Evolutionary conservation across 495 filamentous ascomycete genomes (phyloP).

Genomic region (Neurospora africana): DNA sequence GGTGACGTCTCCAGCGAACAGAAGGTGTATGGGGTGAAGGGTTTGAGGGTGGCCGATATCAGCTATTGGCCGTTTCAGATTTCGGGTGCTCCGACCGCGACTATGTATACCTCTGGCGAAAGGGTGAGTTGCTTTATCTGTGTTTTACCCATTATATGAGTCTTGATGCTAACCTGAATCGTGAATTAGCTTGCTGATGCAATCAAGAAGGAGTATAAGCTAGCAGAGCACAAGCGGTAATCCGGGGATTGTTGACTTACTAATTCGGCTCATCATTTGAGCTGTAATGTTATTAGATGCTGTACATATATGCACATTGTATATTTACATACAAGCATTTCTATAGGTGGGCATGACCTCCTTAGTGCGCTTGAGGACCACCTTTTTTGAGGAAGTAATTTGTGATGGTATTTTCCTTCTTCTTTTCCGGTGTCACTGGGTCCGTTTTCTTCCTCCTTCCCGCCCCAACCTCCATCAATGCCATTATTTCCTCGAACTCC

Average conservation of each 20-base stretch:
- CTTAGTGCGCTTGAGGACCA: neutral
- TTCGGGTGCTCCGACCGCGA: slow-evolving; percentile 32
- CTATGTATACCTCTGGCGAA: slow-evolving; percentile 44
- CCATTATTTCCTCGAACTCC: slow-evolving; percentile 49
- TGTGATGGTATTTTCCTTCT: neutral
- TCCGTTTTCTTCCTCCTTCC: slow-evolving; percentile 22
- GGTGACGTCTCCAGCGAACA: slow-evolving; percentile 40
- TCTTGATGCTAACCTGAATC: neutral
- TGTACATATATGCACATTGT: neutral
- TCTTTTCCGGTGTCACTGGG: neutral
- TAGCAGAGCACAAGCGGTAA: slow-evolving; percentile 1
- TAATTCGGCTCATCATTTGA: neutral
- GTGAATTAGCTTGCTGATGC: slow-evolving; percentile 13
- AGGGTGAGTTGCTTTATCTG: slow-evolving; percentile 18
- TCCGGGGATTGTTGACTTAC: neutral
- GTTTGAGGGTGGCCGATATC: slow-evolving; percentile 29
- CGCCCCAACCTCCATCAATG: slow-evolving; percentile 41
- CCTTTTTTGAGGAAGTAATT: neutral
- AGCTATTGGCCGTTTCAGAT: slow-evolving; percentile 31
- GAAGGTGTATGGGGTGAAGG: slow-evolving; percentile 38
- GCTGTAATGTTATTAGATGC: neutral
- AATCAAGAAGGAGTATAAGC: slow-evolving; percentile 18
- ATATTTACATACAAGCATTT: neutral
- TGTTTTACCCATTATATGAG: neutral
- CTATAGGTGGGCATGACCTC: neutral